These are phyloP conservation scores for Ambrosia trifida DNA, from an alignment of 129 eudicot genomes.

Conservation along the genomic window DNA sequence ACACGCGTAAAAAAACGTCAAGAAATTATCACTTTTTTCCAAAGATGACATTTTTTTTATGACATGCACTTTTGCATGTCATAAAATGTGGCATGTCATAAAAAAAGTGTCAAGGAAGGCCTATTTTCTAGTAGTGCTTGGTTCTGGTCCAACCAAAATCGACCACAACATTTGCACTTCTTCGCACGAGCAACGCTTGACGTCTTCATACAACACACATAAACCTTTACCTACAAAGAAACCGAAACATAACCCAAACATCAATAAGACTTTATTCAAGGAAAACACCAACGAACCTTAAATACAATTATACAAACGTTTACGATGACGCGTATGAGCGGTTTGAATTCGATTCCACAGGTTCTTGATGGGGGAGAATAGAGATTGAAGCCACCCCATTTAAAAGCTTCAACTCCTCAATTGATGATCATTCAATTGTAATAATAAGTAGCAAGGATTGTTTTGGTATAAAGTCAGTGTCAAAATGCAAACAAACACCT, in stretches of 20 bases:
- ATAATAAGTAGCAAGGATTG: constrained; percentile 24
- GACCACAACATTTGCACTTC: constrained; percentile 81
- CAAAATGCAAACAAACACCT: constrained; percentile 35
- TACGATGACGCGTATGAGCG: constrained; percentile 17
- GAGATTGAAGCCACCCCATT: constrained; percentile 75
- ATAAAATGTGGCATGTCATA: too few species aligned
- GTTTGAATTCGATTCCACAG: constrained; percentile 49
- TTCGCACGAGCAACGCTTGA: constrained; percentile 70
- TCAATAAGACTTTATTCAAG: neutral
- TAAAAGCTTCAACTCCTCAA: constrained; percentile 45
- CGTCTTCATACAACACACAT: constrained; percentile 61
- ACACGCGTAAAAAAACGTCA: too few species aligned
- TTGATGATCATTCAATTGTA: constrained; percentile 11
- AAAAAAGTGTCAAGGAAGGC: too few species aligned
- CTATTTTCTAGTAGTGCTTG: too few species aligned
- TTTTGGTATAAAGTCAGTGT: constrained; percentile 54
- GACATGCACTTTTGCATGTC: too few species aligned
- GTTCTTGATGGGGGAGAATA: constrained; percentile 61
- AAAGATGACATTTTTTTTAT: too few species aligned
- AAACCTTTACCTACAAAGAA: constrained; percentile 49
- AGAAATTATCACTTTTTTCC: too few species aligned
- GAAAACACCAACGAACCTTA: neutral
- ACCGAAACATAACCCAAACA: neutral
- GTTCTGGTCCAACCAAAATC: constrained; percentile 57
- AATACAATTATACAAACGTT: constrained; percentile 45